A percentile compares a stretch with the other conserved stretches of the same genome.
phyloP scores from a whole-genome alignment of 257 asterid species.

The Solanum pinnatisectum region DNA sequence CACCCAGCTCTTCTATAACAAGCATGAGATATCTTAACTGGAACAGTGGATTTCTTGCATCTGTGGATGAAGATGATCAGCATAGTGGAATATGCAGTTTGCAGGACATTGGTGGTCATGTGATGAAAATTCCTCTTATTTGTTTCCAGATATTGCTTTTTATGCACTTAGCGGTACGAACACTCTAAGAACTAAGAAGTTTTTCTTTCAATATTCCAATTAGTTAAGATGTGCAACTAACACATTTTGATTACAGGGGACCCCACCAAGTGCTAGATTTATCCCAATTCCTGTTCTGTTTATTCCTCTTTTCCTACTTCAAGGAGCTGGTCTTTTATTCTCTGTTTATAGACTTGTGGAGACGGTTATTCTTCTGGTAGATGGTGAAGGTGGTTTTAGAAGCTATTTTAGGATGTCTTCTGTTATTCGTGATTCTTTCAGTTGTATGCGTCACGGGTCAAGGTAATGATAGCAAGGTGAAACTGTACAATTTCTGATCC shows the following conservation, averaged over 20 bases:
- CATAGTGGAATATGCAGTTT: slow-evolving; percentile 57
- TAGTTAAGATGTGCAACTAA: not conserved
- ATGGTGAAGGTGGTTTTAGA: slow-evolving; percentile 35
- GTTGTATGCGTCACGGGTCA: slow-evolving; percentile 76
- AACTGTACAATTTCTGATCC: not conserved
- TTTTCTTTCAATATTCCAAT: not conserved
- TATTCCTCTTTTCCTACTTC: slow-evolving; percentile 79
- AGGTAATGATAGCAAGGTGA: slow-evolving; percentile 32
- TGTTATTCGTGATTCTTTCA: slow-evolving; percentile 53
- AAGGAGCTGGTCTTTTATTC: slow-evolving; percentile 76
- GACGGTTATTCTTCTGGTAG: slow-evolving; percentile 29
- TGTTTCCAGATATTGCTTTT: slow-evolving; percentile 71
- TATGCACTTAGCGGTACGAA: slow-evolving; percentile 83
- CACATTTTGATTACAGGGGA: slow-evolving; percentile 49
- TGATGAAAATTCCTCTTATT: slow-evolving; percentile 79
- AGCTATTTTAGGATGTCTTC: slow-evolving; percentile 49
- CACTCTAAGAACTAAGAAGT: not conserved
- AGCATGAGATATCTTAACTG: slow-evolving; percentile 37
- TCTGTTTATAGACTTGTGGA: slow-evolving; percentile 54
- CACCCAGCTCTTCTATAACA: slow-evolving; percentile 47
- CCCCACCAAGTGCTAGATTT: slow-evolving; percentile 57
- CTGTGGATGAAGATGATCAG: slow-evolving; percentile 57
- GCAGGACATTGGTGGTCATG: slow-evolving; percentile 91
- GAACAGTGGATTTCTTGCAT: slow-evolving; percentile 36
- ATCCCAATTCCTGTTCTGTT: slow-evolving; percentile 71